A percentile compares a stretch with the other conserved stretches of the same genome.
These are phyloP conservation scores for Dictyostelium citrinum DNA, from an alignment of 78 protist genomes.

Conservation along the genomic window DNA sequence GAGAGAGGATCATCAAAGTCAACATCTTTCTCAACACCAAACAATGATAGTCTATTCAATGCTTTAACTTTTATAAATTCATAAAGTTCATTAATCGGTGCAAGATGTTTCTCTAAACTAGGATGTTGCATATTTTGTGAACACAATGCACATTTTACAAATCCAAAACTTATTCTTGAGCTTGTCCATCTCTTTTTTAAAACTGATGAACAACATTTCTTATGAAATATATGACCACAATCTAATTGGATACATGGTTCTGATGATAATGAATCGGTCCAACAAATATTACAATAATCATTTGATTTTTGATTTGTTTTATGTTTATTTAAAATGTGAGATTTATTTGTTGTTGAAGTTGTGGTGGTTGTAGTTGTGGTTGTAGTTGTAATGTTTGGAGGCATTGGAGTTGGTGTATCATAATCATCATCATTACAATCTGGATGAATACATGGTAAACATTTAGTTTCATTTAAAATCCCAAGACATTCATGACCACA, in stretches of 20 bases:
- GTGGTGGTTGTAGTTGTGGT: not conserved
- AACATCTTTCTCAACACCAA: conserved; percentile 57
- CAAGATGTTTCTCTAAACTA: not conserved
- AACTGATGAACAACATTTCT: conserved; percentile 45
- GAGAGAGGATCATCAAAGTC: conserved; percentile 40
- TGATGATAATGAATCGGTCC: conserved; percentile 72
- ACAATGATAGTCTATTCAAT: not conserved
- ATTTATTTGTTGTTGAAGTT: not conserved
- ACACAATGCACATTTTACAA: conserved; percentile 87
- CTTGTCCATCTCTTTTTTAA: conserved; percentile 76
- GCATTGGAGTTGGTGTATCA: not conserved
- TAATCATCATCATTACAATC: conserved; percentile 23
- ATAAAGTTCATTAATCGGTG: conserved; percentile 21
- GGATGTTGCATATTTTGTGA: conserved; percentile 35
- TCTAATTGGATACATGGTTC: conserved; percentile 80
- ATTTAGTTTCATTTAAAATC: conserved; percentile 34
- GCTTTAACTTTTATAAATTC: not conserved
- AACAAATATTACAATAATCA: conserved; percentile 87
- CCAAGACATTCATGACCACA: conserved; percentile 87
- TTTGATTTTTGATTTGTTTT: conserved; percentile 25
- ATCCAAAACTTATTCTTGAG: conserved; percentile 83
- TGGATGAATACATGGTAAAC: conserved; percentile 82
- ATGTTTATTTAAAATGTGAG: not conserved
- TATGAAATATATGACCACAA: conserved; percentile 85
- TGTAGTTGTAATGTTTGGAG: not conserved